Evolutionary conservation across 768 basidiomycete genomes (phyloP).

Genomic region (Lanmaoa rubissima): DNA sequence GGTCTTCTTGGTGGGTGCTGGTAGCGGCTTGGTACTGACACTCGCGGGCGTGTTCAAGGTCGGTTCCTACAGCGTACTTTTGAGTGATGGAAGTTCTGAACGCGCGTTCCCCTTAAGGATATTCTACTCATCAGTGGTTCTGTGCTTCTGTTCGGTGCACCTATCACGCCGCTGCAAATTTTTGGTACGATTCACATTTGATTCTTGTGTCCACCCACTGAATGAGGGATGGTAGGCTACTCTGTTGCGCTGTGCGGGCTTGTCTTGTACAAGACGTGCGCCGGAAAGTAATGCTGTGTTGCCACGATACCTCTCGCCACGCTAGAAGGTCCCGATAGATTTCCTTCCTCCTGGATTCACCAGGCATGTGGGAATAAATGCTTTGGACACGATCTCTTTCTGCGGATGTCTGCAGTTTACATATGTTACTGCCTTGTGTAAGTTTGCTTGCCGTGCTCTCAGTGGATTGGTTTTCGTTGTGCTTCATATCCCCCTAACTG

Average conservation of each 20-base stretch:
- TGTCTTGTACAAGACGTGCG: slow-evolving; percentile 78
- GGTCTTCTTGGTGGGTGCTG: slow-evolving; percentile 89
- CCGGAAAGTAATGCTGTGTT: slow-evolving; percentile 45
- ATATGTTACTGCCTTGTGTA: background rate
- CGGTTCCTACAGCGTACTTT: slow-evolving; percentile 12
- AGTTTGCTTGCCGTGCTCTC: background rate
- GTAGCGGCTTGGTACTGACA: slow-evolving; percentile 84
- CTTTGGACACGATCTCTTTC: background rate
- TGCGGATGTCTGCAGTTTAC: background rate
- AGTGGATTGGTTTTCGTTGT: background rate
- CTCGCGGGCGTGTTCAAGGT: slow-evolving; percentile 94
- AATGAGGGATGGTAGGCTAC: slow-evolving; percentile 56
- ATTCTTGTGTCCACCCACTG: background rate
- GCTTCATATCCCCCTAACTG: slow-evolving; percentile 2
- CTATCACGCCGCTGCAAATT: slow-evolving; percentile 80
- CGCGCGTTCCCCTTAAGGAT: slow-evolving; percentile 50
- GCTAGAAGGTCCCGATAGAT: background rate
- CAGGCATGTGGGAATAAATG: background rate
- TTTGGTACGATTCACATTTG: slow-evolving; percentile 49
- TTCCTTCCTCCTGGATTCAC: background rate
- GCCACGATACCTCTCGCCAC: background rate
- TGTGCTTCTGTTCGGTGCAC: slow-evolving; percentile 79
- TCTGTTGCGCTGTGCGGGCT: slow-evolving; percentile 84
- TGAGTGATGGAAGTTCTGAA: background rate
- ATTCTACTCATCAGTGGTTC: slow-evolving; percentile 93